phyloP scores from a whole-genome alignment of 176 grass and related monocot species.

The Oryza punctata region DNA sequence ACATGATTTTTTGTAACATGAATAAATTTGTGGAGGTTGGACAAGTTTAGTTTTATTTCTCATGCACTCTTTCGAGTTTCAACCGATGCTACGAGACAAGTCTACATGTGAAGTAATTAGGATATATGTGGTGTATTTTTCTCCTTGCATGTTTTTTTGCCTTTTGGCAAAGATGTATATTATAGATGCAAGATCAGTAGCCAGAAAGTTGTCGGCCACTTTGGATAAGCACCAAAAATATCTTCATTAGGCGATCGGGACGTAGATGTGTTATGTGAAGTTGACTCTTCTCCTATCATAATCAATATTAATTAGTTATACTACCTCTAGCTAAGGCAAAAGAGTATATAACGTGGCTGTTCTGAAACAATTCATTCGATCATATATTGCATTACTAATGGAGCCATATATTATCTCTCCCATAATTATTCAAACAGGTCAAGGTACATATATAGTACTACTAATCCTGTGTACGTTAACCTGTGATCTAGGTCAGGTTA shows the following conservation, averaged over 20 bases:
- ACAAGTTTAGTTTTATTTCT: background rate
- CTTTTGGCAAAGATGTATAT: background rate
- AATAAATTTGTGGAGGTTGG: background rate
- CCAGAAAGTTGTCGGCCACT: constrained; percentile 24
- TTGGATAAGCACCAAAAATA: constrained; percentile 22
- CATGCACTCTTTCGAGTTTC: background rate
- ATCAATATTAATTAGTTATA: background rate
- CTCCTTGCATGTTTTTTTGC: background rate
- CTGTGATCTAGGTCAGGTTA: constrained; percentile 5
- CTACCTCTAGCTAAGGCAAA: too few species aligned
- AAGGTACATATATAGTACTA: background rate
- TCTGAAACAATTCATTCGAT: background rate
- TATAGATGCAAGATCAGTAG: constrained; percentile 5
- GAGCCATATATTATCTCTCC: background rate
- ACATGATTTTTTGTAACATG: background rate
- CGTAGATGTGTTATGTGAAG: background rate
- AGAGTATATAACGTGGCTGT: too few species aligned
- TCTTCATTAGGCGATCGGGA: background rate
- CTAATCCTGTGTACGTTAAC: background rate
- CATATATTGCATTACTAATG: background rate
- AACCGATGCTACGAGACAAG: background rate
- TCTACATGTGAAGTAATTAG: background rate
- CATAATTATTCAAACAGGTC: background rate
- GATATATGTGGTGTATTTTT: background rate
- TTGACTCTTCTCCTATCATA: background rate